Evolutionary conservation across 345 rosid genomes (phyloP), one percentile per base, ranked within the genome.

Genomic region (Citrus cavaleriei): DNA sequence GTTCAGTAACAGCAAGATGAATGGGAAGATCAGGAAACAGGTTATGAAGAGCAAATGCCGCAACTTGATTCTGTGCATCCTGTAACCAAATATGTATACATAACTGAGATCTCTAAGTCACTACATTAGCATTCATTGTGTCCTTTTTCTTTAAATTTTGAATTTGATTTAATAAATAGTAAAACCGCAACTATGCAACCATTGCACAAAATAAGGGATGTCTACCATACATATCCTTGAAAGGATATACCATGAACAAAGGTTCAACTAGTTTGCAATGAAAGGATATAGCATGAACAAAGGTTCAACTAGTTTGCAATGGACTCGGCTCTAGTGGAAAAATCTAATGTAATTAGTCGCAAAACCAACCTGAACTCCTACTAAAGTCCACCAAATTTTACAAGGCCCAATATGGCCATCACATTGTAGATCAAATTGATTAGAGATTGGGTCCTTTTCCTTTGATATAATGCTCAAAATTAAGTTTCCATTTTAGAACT

Each of bases 31-130:
- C 93, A 18, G 95, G 88, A 86, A 95, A 93, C 32, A 95, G 80
- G 79, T 89, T 87, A 82, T 86, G 85, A 72, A 95, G 93, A 77
- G 98, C 91, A 81, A 87, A 90, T 78, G 98, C 90, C 10, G 98
- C 98, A 70, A 88, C 90, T 85, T 85, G 88, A 69, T 93, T 95
- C 84, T 95, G 98, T 78, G 94, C 97, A 86, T 92, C 98, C 98
- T 95, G 92, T 72, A 76, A 80, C 73, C 57, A 77, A 78, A 68
- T 79, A 79, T 68, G 78, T 72, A 63, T 27, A 66, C 59, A 51
- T 42, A 77, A 74, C 37, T 49, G 57, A 69, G 40, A 78, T 22
- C 22, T 9, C 58, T 14, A 49, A n/a, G n/a, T 2, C 32, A 21
- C n/a, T 68, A 55, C 19, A 58, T n/a, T 16, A 72, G 59, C 61